Evolutionary conservation across 331 rosid genomes (phyloP), one percentile per base, ranked within the genome.

Genomic region (Rhamnella rubrinervis): DNA sequence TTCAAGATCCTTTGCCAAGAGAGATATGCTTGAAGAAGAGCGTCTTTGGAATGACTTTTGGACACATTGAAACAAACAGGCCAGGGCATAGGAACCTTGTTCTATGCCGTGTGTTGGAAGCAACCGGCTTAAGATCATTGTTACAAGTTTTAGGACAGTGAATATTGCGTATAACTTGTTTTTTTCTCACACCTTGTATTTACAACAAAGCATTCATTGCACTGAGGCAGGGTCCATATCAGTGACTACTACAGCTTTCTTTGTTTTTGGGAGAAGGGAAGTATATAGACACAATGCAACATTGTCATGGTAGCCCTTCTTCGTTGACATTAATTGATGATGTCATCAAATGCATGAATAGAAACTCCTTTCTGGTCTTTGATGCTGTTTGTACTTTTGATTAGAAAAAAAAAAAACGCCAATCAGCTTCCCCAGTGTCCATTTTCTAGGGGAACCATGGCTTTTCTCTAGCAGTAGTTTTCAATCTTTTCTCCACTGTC

Each of bases 51-150:
- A 70, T 47, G 68, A 68, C 63, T 14, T 49, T 60, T 63, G 52
- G 73, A 63, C 73, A 72, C 28, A 16, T 17, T 19, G 56, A 28
- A 65, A 53, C 28, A n/a, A 25, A 60, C 67, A 61, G 51, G 65
- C 40, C 16, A 12, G n/a, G 68, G 17, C 21, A 46, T 57, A 49
- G 9, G 8, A 46, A 39, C 47, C 49, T 64, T 53, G 69, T 28
- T 65, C 31, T 44, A 56, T 65, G 59, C 82, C 55, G 55, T 53
- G 6, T 79, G 84, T 83, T 80, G 63, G 77, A 65, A 72, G 58
- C 62, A 61, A 37, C n/a, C 60, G 44, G 40, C 62, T 37, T 44
- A 52, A 46, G 19, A 63, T 71, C 38, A 47, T 21, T 55, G 28
- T 19, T 55, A 59, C 35, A 39, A 39, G 55, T 10, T 21, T 5